Evolutionary conservation across 2,329 filamentous ascomycete genomes (phyloP).

Genomic region (Microsporum audouinii): DNA sequence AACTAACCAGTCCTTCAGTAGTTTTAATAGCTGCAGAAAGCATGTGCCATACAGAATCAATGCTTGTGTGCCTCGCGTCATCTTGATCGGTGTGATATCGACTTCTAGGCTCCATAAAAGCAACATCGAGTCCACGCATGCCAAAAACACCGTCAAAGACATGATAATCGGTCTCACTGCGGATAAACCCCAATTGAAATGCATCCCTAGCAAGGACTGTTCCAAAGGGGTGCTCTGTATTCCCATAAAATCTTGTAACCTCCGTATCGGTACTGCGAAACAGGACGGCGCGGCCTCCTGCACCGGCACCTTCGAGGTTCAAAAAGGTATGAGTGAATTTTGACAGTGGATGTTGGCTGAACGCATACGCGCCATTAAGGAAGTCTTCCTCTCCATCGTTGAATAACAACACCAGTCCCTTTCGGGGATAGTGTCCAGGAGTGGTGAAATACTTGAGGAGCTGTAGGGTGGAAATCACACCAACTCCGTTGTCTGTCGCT

Average conservation of each 20-base stretch:
- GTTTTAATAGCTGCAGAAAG: constrained; percentile 71
- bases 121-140: constrained; percentile 78
- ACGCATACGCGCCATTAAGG: constrained; percentile 74
- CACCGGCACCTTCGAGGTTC: constrained; percentile 89
- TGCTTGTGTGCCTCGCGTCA: constrained; percentile 61
- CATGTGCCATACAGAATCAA: constrained; percentile 80
- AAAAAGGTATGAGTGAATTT: constrained; percentile 76
- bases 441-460: constrained; percentile 76
- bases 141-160: constrained; percentile 69
- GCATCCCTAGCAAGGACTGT: constrained; percentile 72
- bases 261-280: constrained; percentile 84
- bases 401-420: constrained; percentile 71
- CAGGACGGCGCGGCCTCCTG: constrained; percentile 73
- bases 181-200: constrained; percentile 65
- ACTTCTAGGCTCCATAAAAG: constrained; percentile 76
- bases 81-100: constrained; percentile 89
- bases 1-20: constrained; percentile 56
- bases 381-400: constrained; percentile 97
- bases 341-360: constrained; percentile 69
- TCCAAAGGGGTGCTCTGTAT: constrained; percentile 65
- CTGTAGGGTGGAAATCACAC: constrained; percentile 75
- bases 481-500: constrained; percentile 87
- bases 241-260: constrained; percentile 66
- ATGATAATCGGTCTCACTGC: constrained; percentile 80
- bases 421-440: constrained; percentile 57